Conservation (phyloP, 108 stramenopile species). For the Fragilaria crotonensis region DNA sequence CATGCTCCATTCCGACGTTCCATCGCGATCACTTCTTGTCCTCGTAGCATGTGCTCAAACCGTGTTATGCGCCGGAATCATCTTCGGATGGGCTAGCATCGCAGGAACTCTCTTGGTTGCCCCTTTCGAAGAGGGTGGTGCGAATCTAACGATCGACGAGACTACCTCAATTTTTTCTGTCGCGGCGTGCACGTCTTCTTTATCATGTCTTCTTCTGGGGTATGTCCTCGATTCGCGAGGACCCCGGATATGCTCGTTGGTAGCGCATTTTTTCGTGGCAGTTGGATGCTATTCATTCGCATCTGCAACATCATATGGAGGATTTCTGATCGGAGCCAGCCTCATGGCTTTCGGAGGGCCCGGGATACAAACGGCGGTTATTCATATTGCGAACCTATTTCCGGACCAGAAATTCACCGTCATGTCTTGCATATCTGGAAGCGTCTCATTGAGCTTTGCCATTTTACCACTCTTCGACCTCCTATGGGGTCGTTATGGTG, state of each 20-base stretch:
- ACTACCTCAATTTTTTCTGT: constrained; percentile 20
- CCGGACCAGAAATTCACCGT: constrained; percentile 18
- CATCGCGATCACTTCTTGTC: constrained; percentile 7
- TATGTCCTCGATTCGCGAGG: constrained; percentile 23
- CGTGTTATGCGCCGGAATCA: constrained; percentile 21
- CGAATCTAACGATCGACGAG: constrained; percentile 11
- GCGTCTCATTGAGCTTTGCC: constrained; percentile 21
- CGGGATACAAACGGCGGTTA: constrained; percentile 16
- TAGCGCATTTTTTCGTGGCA: constrained; percentile 9
- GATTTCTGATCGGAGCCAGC: constrained; percentile 4
- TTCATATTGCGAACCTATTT: constrained; percentile 36
- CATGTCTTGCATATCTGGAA: constrained; percentile 21
- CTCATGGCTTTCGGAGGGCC: constrained; percentile 32
- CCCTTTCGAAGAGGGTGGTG: constrained; percentile 17
- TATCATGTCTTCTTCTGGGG: constrained; percentile 25
- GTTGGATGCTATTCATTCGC: constrained; percentile 19
- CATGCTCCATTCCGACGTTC: no score
- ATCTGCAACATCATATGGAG: neutral
- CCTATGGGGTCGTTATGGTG: constrained; percentile 16
- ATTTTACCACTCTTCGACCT: constrained; percentile 26
- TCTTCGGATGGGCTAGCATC: constrained; percentile 40
- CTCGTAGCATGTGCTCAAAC: constrained; percentile 26
- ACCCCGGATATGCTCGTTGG: constrained; percentile 19
- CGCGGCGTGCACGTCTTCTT: constrained; percentile 19
- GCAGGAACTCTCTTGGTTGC: constrained; percentile 25